Evolutionary conservation across 1,284 basidiomycete genomes (phyloP), one percentile per base, ranked within the genome.

Genomic region (Stygiomarasmius scandens): DNA sequence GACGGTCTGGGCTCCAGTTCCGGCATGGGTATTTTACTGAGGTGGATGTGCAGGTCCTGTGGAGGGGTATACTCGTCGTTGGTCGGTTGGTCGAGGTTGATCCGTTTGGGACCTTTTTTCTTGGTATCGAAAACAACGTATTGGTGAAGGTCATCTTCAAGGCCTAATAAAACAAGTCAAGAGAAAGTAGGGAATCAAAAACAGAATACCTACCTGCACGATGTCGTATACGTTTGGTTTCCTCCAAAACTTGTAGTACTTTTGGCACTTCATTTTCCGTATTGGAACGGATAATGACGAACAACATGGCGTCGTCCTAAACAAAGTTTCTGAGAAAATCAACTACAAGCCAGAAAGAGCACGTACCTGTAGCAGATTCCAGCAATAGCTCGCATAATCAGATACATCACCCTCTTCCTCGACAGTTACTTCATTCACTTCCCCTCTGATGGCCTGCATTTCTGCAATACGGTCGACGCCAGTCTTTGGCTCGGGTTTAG

Each of bases 1-100:
- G 36, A 27, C 24, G 52, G 38, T 64, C 79, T 80, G 1, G 90
- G 90, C 60, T 82, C 80, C 8, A 93, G 78, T 67, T 93, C 91
- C 0, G 90, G 90, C 81, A 93, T 90, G 24, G 85, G 78, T 49
- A 93, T 91, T 76, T 93, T 93, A 75, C 88, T 90, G 14, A 93
- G 73, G 69, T 92, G 89, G 4, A 92, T 78, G 0, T 78, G 80
- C 1, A 93, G 76, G 60, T 79, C 85, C 43, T 77, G 77, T 0
- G 89, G 90, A 2, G 90, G 88, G 10, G 74, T 72, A 66, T 92
- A 91, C 78, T 81, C 58, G 62, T 65, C 56, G 75, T 74, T 56
- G 6, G 29, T 12, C 67, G 69, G 19, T 66, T 58, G n/a, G 34
- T 87, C 79, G 20, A 92, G 75, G 52, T 89, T 88, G 66, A 92